phyloP scores from a whole-genome alignment of 2,329 filamentous ascomycete species.

The Sarocladium kiliense region DNA sequence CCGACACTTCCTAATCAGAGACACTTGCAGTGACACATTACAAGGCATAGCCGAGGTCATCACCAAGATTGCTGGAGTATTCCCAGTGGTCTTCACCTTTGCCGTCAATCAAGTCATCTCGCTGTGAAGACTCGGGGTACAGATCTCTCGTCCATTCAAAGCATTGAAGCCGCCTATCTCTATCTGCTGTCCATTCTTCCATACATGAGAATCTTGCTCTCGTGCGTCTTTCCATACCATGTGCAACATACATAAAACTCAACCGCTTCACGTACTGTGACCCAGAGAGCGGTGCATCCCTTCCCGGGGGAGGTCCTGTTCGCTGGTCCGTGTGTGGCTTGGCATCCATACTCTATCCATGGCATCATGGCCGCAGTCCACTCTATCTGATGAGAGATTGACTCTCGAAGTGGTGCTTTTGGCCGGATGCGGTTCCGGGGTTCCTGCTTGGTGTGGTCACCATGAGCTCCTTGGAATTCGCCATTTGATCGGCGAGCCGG shows the following conservation, averaged over 20 bases:
- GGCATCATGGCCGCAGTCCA: not conserved
- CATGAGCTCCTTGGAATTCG: slow-evolving; percentile 1
- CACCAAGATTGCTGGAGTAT: no score
- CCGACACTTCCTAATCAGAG: not conserved
- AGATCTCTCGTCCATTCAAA: not conserved
- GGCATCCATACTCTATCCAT: not conserved
- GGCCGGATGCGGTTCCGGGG: not conserved
- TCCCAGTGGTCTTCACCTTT: no score
- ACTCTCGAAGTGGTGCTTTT: not conserved
- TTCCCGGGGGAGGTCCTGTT: not conserved
- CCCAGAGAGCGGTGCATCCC: slow-evolving; percentile 3
- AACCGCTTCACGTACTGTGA: slow-evolving; percentile 7
- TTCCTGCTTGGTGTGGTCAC: not conserved
- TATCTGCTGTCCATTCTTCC: slow-evolving; percentile 4
- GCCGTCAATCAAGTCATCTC: no score
- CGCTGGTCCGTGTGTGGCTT: slow-evolving; percentile 1
- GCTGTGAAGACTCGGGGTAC: no score
- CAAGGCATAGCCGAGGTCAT: not conserved
- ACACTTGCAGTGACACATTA: not conserved
- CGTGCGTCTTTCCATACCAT: not conserved
- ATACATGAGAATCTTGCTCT: not conserved
- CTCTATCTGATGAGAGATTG: not conserved
- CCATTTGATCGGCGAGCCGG: not conserved
- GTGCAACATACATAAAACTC: not conserved
- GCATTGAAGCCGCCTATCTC: slow-evolving; percentile 8